These are phyloP conservation scores for Seiridium cupressi DNA, from an alignment of 2,329 filamentous ascomycete genomes.

Conservation along the genomic window DNA sequence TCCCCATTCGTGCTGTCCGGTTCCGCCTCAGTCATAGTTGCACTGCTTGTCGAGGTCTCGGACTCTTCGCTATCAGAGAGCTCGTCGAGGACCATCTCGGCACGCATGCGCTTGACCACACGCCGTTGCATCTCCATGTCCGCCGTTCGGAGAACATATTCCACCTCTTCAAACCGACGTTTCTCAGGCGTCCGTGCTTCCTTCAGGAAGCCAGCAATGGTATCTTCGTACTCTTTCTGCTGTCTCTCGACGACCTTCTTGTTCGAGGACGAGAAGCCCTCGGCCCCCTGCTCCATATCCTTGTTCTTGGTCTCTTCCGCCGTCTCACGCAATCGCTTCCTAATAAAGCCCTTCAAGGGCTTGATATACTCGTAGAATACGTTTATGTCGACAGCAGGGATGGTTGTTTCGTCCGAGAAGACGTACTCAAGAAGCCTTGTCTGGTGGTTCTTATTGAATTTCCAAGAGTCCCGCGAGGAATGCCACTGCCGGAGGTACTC, in stretches of 20 bases:
- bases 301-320: slow-evolving; percentile 61
- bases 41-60: slow-evolving; percentile 25
- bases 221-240: slow-evolving; percentile 54
- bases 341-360: slow-evolving; percentile 73
- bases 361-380: slow-evolving; percentile 75
- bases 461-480: slow-evolving; percentile 71
- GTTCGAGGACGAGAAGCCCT: slow-evolving; percentile 48
- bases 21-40: slow-evolving; percentile 18
- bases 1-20: not conserved
- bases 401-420: slow-evolving; percentile 66
- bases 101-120: slow-evolving; percentile 61
- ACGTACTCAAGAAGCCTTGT: slow-evolving; percentile 80
- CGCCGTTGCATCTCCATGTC: slow-evolving; percentile 53
- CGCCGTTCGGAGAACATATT: slow-evolving; percentile 47
- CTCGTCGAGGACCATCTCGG: slow-evolving; percentile 56
- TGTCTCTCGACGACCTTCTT: slow-evolving; percentile 45
- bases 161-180: slow-evolving; percentile 48
- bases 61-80: slow-evolving; percentile 49
- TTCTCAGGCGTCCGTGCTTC: slow-evolving; percentile 38
- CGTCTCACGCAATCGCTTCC: slow-evolving; percentile 65
- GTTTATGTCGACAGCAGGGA: slow-evolving; percentile 68
- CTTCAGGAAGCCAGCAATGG: slow-evolving; percentile 47
- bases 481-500: slow-evolving; percentile 78
- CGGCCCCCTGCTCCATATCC: slow-evolving; percentile 49
- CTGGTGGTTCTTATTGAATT: slow-evolving; percentile 95